Evolutionary conservation across 1,284 basidiomycete genomes (phyloP).

Genomic region (Hemileia vastatrix): DNA sequence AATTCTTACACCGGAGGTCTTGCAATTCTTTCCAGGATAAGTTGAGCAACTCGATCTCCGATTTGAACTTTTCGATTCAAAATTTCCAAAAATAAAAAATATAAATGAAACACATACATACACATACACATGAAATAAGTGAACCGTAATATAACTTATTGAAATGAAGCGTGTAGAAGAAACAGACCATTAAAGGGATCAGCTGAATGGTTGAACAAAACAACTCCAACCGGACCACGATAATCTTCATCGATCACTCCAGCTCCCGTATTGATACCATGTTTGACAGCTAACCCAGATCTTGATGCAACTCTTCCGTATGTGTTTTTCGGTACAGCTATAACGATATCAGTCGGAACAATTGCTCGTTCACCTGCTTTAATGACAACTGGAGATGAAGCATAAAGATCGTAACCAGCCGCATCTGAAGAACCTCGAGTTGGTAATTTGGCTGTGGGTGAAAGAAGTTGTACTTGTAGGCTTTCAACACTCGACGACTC

Average conservation of each 20-base stretch:
- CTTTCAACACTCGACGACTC: neutral
- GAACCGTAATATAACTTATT: neutral
- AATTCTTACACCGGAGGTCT: conserved; percentile 79
- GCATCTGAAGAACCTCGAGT: conserved; percentile 74
- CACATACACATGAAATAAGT: too few relatives aligned
- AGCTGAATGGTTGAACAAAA: conserved; percentile 86
- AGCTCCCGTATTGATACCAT: conserved; percentile 92
- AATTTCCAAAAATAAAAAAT: neutral
- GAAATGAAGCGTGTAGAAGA: neutral
- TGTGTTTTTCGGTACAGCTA: conserved; percentile 82
- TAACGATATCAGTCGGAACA: conserved; percentile 77
- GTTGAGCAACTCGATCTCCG: conserved; percentile 87
- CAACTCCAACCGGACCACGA: conserved; percentile 79
- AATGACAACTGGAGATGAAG: conserved; percentile 47
- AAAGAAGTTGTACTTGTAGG: conserved; percentile 62
- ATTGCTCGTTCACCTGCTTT: conserved; percentile 54
- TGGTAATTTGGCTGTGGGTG: conserved; percentile 70
- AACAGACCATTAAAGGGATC: conserved; percentile 69
- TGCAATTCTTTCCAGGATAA: conserved; percentile 82
- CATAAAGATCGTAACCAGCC: conserved; percentile 91
- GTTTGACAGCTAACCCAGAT: conserved; percentile 83
- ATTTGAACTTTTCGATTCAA: conserved; percentile 57
- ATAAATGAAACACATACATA: neutral
- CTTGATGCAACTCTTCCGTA: conserved; percentile 94
- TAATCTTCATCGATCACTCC: conserved; percentile 96